A percentile compares a stretch with the other conserved stretches of the same genome.
Conservation (phyloP, 768 basidiomycete species). For the Pholiota conissans region DNA sequence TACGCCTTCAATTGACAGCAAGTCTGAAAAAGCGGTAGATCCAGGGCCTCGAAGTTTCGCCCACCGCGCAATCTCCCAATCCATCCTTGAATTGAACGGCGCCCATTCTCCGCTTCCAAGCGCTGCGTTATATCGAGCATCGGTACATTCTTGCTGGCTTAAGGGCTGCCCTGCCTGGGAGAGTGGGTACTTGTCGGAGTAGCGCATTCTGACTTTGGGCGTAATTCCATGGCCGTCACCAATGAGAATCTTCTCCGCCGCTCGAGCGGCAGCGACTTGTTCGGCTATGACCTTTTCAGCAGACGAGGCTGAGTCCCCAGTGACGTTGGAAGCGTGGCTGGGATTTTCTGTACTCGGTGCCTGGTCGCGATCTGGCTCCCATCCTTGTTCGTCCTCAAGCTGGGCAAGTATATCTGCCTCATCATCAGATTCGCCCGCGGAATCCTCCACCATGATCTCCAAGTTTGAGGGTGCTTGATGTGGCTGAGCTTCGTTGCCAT, state of each 20-base stretch:
- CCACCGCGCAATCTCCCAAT: background rate
- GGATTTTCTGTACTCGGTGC: too few relatives aligned
- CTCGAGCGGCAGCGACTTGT: background rate
- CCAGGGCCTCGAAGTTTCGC: background rate
- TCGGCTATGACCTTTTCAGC: background rate
- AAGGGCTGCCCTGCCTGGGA: background rate
- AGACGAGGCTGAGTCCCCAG: constrained; percentile 9
- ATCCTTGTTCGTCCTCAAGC: too few relatives aligned
- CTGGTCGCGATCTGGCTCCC: too few relatives aligned
- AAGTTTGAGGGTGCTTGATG: too few relatives aligned
- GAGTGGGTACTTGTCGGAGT: background rate
- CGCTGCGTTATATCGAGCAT: background rate
- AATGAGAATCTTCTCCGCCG: background rate
- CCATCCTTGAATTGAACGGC: background rate
- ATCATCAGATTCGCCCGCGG: too few relatives aligned
- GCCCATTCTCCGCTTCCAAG: background rate
- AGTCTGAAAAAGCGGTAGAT: background rate
- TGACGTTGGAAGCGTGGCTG: too few relatives aligned
- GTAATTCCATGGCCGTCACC: constrained; percentile 7
- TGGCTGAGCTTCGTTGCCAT: too few relatives aligned
- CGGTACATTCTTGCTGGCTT: background rate
- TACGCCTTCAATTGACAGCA: background rate
- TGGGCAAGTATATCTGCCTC: too few relatives aligned
- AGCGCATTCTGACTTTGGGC: background rate
- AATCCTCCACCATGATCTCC: too few relatives aligned